phyloP scores from a whole-genome alignment of 2,329 filamentous ascomycete species.

The Amauroascus niger region DNA sequence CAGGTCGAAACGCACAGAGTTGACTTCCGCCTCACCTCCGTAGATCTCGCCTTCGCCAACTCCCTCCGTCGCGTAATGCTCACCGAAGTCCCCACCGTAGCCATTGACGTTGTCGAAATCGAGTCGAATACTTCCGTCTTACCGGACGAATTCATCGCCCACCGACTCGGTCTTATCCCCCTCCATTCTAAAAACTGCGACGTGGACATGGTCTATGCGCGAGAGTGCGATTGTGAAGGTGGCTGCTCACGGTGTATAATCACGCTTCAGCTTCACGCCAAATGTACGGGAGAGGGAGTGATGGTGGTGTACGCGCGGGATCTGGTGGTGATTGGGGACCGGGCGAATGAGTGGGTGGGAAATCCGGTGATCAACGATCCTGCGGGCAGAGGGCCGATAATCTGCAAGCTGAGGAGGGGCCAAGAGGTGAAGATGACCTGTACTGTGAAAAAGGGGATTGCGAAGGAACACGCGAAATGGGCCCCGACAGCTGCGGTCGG shows the following conservation, averaged over 20 bases:
- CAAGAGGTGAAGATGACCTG: constrained; percentile 87
- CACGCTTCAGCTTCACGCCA: constrained; percentile 70
- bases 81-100: constrained; percentile 84
- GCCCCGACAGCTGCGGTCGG: constrained; percentile 82
- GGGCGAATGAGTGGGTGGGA: constrained; percentile 65
- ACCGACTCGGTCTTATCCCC: constrained; percentile 81
- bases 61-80: constrained; percentile 94
- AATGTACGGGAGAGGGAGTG: constrained; percentile 73
- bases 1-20: constrained; percentile 73
- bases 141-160: constrained; percentile 90
- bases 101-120: constrained; percentile 87
- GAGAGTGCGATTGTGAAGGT: constrained; percentile 93
- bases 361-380: constrained; percentile 75
- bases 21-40: constrained; percentile 79
- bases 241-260: constrained; percentile 90
- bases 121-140: constrained; percentile 96
- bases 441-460: constrained; percentile 95
- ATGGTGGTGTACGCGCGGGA: constrained; percentile 94
- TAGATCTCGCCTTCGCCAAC: constrained; percentile 90
- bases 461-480: constrained; percentile 99
- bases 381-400: constrained; percentile 69
- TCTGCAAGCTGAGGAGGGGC: constrained; percentile 79
- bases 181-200: constrained; percentile 85
- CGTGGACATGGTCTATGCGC: constrained; percentile 68
- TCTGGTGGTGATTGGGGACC: constrained; percentile 60